Conservation (phyloP, 805 yeast species). For the Pichia thaimueangensis region DNA sequence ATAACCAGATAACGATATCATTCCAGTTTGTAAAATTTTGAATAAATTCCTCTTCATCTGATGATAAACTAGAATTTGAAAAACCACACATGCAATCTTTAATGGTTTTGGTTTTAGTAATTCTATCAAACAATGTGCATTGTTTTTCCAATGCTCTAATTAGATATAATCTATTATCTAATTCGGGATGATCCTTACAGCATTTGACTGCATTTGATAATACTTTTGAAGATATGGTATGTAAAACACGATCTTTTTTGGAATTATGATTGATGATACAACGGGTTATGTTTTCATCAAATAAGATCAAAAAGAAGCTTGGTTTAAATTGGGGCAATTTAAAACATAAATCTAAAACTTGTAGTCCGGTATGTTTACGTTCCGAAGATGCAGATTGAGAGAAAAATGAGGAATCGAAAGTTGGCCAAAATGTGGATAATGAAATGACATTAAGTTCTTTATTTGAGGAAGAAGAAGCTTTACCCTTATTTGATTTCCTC, state of each 20-base stretch:
- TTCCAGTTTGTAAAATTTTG: conserved; percentile 6
- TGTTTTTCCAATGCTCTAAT: conserved; percentile 39
- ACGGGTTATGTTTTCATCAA: conserved; percentile 64
- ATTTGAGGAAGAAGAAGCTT: conserved; percentile 10
- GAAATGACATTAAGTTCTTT: conserved; percentile 24
- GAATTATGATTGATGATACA: conserved; percentile 71
- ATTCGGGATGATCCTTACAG: conserved; percentile 19
- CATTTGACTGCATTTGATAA: conserved; percentile 37
- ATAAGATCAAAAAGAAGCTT: conserved; percentile 25
- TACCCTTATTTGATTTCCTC: conserved; percentile 18
- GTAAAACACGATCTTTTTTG: conserved; percentile 55
- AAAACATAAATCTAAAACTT: conserved; percentile 50
- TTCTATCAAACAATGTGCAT: conserved; percentile 63
- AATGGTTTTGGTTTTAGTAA: conserved; percentile 67
- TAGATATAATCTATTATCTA: conserved; percentile 17
- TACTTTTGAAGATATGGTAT: conserved; percentile 56
- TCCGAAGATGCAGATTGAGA: conserved; percentile 74
- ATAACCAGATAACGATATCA: conserved; percentile 11
- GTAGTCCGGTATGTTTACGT: conserved; percentile 81
- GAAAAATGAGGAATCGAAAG: conserved; percentile 76
- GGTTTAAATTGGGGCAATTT: conserved; percentile 14
- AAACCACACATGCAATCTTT: conserved; percentile 35
- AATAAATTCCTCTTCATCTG: background rate
- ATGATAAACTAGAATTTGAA: too few species aligned
- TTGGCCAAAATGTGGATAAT: conserved; percentile 69